Percentiles rank a stretch among this genome's conserved stretches.
Evolutionary conservation across 139 green algal species (phyloP).

Genomic region (Chlorella sorokiniana): DNA sequence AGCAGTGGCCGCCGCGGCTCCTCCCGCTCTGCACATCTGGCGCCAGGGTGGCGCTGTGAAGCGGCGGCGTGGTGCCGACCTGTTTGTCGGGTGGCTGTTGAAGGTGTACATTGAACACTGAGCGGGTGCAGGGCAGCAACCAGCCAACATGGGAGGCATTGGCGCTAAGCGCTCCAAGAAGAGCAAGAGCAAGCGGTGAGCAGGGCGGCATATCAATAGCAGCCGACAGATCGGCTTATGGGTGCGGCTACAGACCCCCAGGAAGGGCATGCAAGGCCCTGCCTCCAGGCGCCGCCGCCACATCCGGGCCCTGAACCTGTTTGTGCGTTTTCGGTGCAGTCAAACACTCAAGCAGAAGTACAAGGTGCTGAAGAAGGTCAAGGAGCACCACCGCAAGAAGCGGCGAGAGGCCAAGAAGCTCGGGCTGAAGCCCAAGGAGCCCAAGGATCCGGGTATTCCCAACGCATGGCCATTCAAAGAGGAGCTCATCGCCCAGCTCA

Average conservation of each 20-base stretch:
- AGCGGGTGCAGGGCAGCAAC: not conserved
- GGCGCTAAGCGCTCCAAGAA: slow-evolving; percentile 35
- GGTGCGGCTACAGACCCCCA: no score
- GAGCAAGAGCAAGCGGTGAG: slow-evolving; percentile 30
- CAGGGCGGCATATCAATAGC: not conserved
- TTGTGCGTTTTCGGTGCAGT: not conserved
- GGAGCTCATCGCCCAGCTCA: slow-evolving; percentile 88
- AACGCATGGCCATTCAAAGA: slow-evolving; percentile 93
- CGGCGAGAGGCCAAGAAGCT: slow-evolving; percentile 89
- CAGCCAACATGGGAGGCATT: slow-evolving; percentile 20
- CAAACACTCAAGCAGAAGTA: slow-evolving; percentile 90
- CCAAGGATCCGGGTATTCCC: slow-evolving; percentile 95
- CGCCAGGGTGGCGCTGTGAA: no score
- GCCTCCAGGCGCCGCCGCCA: not conserved
- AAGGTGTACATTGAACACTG: no score
- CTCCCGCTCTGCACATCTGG: no score
- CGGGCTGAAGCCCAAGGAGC: slow-evolving; percentile 59
- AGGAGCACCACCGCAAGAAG: slow-evolving; percentile 45
- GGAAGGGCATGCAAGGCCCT: no score
- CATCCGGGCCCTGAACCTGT: no score
- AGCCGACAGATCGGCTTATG: no score
- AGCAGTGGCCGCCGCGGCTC: no score
- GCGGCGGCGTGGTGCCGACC: no score
- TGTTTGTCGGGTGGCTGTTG: no score
- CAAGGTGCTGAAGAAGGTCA: slow-evolving; percentile 84